Evolutionary conservation across 805 yeast species (phyloP).

Genomic region (Tetrapisispora pingtungensis): DNA sequence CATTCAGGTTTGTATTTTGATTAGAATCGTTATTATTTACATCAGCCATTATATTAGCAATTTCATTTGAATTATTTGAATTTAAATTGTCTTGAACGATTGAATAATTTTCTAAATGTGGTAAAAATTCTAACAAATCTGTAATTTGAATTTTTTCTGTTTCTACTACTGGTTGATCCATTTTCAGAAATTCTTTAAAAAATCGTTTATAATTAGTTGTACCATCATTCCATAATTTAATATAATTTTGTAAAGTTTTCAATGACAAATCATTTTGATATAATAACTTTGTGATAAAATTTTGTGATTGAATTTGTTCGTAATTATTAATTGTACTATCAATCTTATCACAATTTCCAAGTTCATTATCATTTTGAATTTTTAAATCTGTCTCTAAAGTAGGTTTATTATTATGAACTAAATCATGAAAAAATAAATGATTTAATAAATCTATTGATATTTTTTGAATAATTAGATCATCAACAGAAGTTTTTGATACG

Average conservation of each 20-base stretch:
- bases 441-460: constrained; percentile 24
- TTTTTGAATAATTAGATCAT: constrained; percentile 29
- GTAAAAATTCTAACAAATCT: constrained; percentile 12
- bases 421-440: constrained; percentile 23
- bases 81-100: background rate
- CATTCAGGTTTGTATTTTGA: background rate
- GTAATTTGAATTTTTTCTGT: constrained; percentile 4
- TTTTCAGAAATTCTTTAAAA: constrained; percentile 12
- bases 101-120: constrained; percentile 5
- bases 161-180: constrained; percentile 14
- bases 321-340: too few relatives aligned
- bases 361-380: constrained; percentile 3
- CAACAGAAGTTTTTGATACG: constrained; percentile 24
- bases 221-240: constrained; percentile 31
- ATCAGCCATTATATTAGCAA: too few relatives aligned
- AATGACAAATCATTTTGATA: constrained; percentile 19
- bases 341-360: too few relatives aligned
- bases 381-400: constrained; percentile 4
- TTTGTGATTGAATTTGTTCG: too few relatives aligned
- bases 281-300: constrained; percentile 2
- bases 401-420: background rate
- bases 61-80: background rate
- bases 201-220: constrained; percentile 18
- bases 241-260: constrained; percentile 16
- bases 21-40: too few relatives aligned